Evolutionary conservation across 1,284 basidiomycete species (phyloP), one percentile per base, ranked within the genome.

Genomic region (Trametes hirsuta): DNA sequence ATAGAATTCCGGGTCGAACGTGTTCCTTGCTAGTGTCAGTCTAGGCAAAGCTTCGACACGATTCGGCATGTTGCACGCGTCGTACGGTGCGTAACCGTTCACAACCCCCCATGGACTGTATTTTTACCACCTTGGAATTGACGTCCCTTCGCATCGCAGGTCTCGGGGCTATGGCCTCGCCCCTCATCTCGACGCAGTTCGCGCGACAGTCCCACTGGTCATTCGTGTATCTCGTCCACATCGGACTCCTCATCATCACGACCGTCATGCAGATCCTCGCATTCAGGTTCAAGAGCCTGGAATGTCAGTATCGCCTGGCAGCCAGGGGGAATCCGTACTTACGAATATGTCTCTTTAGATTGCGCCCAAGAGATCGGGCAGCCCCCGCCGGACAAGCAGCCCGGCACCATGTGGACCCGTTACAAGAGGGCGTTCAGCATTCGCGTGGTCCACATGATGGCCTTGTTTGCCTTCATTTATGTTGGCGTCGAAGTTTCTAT

Each of bases 171-270:
- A 72, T 88, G 22, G 71, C 74, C 10, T 74, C 86, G 1, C 88
- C 88, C 2, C 76, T 90, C 11, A 75, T 84, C 0, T 77, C 87
- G 0, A 90, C 87, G 0, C 83, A 86, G 44, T 88, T 90, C 61
- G 74, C 84, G 1, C 76, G 77, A 44, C 66, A 77, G 41, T 68
- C 62, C 1, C 74, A 72, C 51, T 85, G 85, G 80, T 88, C 86
- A 12, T 84, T 84, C 66, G 85, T 89, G 68, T 91, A 84, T 68
- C 74, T 89, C 6, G 74, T 76, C 12, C 87, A 85, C 0, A 72
- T 90, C 3, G 83, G 81, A 2, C 61, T 91, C 12, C 80, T 84
- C 0, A 37, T 79, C 14, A 47, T 75, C 21, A 88, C 84, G 45
- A 72, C 74, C 0, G 25, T 75, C 9, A 41, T 79, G 12, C 67